Conservation (phyloP, 2,329 filamentous ascomycete species). For the Zasmidium citrigriseum region DNA sequence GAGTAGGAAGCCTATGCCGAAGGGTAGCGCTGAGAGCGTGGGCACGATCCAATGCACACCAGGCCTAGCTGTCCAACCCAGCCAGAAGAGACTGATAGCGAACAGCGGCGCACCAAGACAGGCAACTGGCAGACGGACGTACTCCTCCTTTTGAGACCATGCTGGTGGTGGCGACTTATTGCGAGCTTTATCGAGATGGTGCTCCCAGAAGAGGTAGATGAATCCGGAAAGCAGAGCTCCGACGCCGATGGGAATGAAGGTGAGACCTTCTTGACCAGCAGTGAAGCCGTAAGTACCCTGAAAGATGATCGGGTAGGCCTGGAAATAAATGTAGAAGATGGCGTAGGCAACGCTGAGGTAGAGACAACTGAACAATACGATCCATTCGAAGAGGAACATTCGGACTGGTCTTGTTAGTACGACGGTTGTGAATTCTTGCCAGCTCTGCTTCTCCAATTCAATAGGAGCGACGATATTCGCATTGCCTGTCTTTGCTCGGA, state of each 20-base stretch:
- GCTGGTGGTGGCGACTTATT: slow-evolving; percentile 39
- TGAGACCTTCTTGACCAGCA: slow-evolving; percentile 64
- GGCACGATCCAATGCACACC: slow-evolving; percentile 48
- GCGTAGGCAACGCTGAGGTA: slow-evolving; percentile 65
- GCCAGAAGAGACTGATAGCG: slow-evolving; percentile 54
- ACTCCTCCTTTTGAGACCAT: slow-evolving; percentile 67
- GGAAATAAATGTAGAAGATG: slow-evolving; percentile 73
- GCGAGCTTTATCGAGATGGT: slow-evolving; percentile 56
- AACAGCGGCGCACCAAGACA: slow-evolving; percentile 52
- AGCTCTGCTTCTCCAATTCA: slow-evolving; percentile 60
- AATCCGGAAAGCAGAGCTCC: slow-evolving; percentile 61
- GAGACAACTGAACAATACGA: slow-evolving; percentile 71
- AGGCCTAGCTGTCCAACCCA: slow-evolving; percentile 55
- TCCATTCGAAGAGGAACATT: slow-evolving; percentile 74
- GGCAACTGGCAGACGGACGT: slow-evolving; percentile 69
- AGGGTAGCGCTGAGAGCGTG: slow-evolving; percentile 49
- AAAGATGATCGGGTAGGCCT: slow-evolving; percentile 71
- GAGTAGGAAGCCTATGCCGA: slow-evolving; percentile 54
- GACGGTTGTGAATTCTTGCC: slow-evolving; percentile 64
- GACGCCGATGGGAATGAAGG: slow-evolving; percentile 68
- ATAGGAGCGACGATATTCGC: slow-evolving; percentile 59
- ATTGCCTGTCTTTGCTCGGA: slow-evolving; percentile 61
- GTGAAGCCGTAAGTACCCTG: slow-evolving; percentile 62
- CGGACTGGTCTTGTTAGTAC: slow-evolving; percentile 70
- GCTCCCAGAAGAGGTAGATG: slow-evolving; percentile 68